Evolutionary conservation across 108 stramenopile genomes (phyloP).

Genomic region (Nitzschia sp.): DNA sequence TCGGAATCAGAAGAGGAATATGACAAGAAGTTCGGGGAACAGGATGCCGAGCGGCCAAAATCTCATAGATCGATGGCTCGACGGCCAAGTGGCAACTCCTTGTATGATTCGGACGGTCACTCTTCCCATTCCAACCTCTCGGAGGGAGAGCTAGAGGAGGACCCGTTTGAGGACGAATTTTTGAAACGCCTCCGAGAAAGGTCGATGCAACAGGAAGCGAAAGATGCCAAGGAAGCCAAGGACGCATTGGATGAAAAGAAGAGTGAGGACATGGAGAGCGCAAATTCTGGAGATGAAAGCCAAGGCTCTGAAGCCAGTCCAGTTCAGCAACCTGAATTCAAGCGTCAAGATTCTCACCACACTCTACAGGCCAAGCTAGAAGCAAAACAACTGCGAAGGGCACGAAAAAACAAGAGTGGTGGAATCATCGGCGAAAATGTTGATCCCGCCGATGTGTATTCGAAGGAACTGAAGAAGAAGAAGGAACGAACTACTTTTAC

Average conservation of each 20-base stretch:
- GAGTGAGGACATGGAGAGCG: background rate
- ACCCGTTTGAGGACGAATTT: conserved; percentile 21
- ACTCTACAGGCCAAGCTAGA: background rate
- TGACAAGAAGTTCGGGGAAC: conserved; percentile 12
- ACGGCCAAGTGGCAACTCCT: conserved; percentile 7
- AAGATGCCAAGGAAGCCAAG: conserved; percentile 14
- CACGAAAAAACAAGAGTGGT: conserved; percentile 21
- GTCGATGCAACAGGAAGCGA: conserved; percentile 35
- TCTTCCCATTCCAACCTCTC: conserved; percentile 1
- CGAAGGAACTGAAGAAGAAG: conserved; percentile 32
- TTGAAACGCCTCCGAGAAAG: conserved; percentile 23
- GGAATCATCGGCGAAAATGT: conserved; percentile 19
- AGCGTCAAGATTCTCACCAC: background rate
- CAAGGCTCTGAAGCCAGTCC: background rate
- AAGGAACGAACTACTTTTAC: conserved; percentile 27
- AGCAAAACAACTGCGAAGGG: background rate
- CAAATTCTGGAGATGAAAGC: conserved; percentile 1
- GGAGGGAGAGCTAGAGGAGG: conserved; percentile 16
- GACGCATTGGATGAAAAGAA: conserved; percentile 15
- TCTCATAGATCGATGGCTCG: background rate
- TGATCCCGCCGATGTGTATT: conserved; percentile 37
- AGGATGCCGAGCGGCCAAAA: conserved; percentile 4
- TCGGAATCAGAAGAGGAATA: conserved; percentile 37
- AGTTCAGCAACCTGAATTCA: background rate
- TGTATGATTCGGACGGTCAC: conserved; percentile 8